phyloP scores from a whole-genome alignment of 495 filamentous ascomycete genomes.

The Xylaria longipes region DNA sequence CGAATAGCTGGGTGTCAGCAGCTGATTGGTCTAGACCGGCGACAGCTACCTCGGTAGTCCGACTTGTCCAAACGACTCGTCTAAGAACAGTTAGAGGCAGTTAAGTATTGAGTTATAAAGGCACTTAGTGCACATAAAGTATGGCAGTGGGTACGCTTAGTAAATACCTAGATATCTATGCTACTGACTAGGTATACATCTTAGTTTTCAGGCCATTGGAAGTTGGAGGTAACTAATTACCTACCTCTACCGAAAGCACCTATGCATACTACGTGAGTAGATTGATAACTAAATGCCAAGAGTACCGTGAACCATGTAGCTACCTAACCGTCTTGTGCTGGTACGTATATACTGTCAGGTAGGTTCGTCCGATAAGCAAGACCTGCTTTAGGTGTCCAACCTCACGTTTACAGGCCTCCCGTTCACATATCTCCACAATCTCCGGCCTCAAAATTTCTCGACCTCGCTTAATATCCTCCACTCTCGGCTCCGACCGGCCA shows the following conservation, averaged over 20 bases:
- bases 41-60: no score
- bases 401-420: constrained; percentile 12
- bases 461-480: constrained; percentile 1
- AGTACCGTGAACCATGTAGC: neutral
- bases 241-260: neutral
- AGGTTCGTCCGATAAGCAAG: constrained; percentile 6
- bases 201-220: neutral
- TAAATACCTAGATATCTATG: neutral
- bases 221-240: neutral
- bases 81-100: neutral
- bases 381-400: constrained; percentile 9
- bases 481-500: constrained; percentile 14
- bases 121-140: neutral
- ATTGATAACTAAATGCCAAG: neutral
- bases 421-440: constrained; percentile 15
- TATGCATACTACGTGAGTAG: neutral
- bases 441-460: constrained; percentile 16
- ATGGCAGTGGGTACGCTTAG: neutral
- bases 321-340: neutral
- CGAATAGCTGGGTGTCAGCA: neutral
- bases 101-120: neutral
- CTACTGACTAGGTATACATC: neutral
- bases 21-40: no score
- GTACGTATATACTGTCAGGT: neutral
- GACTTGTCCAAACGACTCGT: neutral